Base-by-base conservation (phyloP, 768 basidiomycete genomes). In the Crucibulum laeve region DNA sequence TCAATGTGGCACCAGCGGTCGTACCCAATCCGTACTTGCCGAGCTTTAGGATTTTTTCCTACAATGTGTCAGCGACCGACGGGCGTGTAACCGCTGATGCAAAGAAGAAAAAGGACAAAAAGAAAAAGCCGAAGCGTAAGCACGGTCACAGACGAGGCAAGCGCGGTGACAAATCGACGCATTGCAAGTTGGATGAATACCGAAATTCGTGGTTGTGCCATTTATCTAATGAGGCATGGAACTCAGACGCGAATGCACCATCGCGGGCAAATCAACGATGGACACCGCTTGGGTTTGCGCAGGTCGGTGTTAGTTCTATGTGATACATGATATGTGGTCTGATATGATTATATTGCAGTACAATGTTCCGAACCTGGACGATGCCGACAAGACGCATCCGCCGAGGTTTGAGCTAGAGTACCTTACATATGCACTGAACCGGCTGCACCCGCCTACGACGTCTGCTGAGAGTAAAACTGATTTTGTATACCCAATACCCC, bases 11-110 rank as follows among this genome's bases (percentile, higher is more conserved):
- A 25, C 87, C 92, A 4, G 78, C 87, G 25, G 80, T 92, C 17
- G 85, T 93, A 43, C 91, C 91, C n/a, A 90, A 90, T 45, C 82
- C 82, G 14, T 96, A 87, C 64, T 62, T 87, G 38, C 90, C 93
- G 3, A 76, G 82, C 13, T 80, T 93, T 54, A 70, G 91, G 51
- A 72, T 93, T 10, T 94, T 82, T 65, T 70, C 80, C 52, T 94
- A 91, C 72, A 94, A 94, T 58, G 68, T 77, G 18, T 80, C 82
- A 1, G 77, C 65, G 34, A 51, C 35, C 7, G 40, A 49, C 26
- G 30, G 43, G 24, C 34, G 37, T 25, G 25, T 25, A 24, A 36
- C 43, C 4, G 44, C 19, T 25, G 33, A 40, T 38, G 51, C 34
- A 40, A 51, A 48, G 53, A 55, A 56, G 52, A 61, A 48, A 53